Evolutionary conservation across 345 rosid species (phyloP).

Genomic region (Isatis tinctoria): DNA sequence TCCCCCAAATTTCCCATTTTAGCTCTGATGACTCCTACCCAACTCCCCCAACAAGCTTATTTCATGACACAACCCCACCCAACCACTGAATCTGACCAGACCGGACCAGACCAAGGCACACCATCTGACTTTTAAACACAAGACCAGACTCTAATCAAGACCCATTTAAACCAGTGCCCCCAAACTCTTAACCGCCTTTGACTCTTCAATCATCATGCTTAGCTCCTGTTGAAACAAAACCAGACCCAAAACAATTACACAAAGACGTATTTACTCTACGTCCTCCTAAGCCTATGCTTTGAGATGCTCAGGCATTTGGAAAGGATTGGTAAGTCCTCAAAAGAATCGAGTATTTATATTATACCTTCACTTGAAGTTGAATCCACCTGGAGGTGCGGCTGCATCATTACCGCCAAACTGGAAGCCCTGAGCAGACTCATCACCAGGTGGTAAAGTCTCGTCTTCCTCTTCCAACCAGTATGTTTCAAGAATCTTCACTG

Average conservation of each 20-base stretch:
- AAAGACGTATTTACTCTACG: background rate
- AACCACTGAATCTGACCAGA: constrained; percentile 10
- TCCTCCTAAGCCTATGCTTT: background rate
- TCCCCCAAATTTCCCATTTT: constrained; percentile 18
- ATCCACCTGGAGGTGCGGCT: constrained; percentile 73
- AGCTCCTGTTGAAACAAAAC: constrained; percentile 27
- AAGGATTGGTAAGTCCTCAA: background rate
- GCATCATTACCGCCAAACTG: constrained; percentile 57
- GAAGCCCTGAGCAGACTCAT: constrained; percentile 52
- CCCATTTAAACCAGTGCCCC: constrained; percentile 17
- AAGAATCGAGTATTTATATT: background rate
- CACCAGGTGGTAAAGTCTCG: constrained; percentile 70
- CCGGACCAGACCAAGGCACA: constrained; percentile 19
- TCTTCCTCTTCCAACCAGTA: constrained; percentile 83
- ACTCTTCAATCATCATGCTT: constrained; percentile 17
- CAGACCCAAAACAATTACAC: constrained; percentile 8
- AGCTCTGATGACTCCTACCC: constrained; percentile 32
- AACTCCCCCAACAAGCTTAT: constrained; percentile 31
- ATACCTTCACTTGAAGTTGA: constrained; percentile 68
- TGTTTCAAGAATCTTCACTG: constrained; percentile 76
- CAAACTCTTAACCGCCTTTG: constrained; percentile 2
- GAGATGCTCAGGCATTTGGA: background rate
- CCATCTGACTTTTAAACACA: constrained; percentile 25
- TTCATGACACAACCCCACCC: constrained; percentile 27
- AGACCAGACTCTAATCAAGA: constrained; percentile 27